Percentiles rank a stretch among this genome's conserved stretches.
Evolutionary conservation across 2,329 filamentous ascomycete species (phyloP).

Genomic region (Talaromyces funiculosus): DNA sequence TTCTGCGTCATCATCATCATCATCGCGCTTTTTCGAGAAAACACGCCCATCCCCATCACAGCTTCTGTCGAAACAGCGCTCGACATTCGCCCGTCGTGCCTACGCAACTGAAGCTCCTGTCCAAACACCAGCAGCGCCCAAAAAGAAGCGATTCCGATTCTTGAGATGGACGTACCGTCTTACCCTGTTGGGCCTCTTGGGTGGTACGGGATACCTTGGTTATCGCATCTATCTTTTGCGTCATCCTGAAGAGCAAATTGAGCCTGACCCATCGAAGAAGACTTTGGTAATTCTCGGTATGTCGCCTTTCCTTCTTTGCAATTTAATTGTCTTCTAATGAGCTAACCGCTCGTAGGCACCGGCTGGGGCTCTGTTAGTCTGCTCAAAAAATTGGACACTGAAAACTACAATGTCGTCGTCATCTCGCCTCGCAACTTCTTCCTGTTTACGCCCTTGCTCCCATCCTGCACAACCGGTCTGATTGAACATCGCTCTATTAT

Average conservation of each 20-base stretch:
- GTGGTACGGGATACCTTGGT: conserved; percentile 62
- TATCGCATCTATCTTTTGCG: conserved; percentile 80
- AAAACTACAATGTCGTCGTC: conserved; percentile 98
- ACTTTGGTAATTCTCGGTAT: conserved; percentile 90
- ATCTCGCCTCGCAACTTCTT: conserved; percentile 99
- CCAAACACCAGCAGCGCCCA: conserved; percentile 37
- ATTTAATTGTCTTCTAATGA: background rate
- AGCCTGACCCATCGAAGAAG: conserved; percentile 86
- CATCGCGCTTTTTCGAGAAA: background rate
- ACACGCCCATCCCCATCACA: background rate
- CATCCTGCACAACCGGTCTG: conserved; percentile 93
- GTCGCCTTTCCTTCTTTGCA: conserved; percentile 12
- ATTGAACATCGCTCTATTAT: conserved; percentile 99
- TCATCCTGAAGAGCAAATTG: conserved; percentile 71
- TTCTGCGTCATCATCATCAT: background rate
- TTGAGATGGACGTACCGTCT: conserved; percentile 79
- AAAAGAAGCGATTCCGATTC: conserved; percentile 59
- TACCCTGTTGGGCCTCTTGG: conserved; percentile 69
- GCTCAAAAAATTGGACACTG: conserved; percentile 96
- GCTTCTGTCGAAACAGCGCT: background rate
- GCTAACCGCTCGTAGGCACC: conserved; percentile 58
- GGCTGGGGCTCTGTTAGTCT: conserved; percentile 96
- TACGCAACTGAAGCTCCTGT: conserved; percentile 17
- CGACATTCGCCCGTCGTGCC: background rate
- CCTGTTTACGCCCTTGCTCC: conserved; percentile 95